Percentiles rank a stretch among this genome's conserved stretches.
These are phyloP conservation scores for Colletotrichum viniferum DNA, from an alignment of 2,329 filamentous ascomycete species.

Conservation along the genomic window DNA sequence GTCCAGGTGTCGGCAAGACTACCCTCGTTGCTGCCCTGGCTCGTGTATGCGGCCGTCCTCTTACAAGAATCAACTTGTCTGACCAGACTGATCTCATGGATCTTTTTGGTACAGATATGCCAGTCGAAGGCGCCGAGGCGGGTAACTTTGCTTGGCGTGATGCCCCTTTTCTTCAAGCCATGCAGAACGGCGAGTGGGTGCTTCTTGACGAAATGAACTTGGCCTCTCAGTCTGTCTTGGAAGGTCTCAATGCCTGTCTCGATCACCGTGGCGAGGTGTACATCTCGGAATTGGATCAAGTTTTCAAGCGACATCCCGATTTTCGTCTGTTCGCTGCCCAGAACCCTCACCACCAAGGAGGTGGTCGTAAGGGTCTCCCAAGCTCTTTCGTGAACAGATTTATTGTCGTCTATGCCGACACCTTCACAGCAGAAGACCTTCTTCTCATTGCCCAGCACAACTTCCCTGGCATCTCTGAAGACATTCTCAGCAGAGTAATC, in stretches of 20 bases:
- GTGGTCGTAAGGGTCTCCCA: slow-evolving; percentile 91
- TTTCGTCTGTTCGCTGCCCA: slow-evolving; percentile 98
- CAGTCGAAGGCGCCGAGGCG: slow-evolving; percentile 87
- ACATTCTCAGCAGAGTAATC: slow-evolving; percentile 72
- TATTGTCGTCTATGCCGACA: slow-evolving; percentile 95
- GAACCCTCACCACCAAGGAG: slow-evolving; percentile 96
- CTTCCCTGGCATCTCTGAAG: slow-evolving; percentile 67
- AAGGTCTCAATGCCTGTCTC: slow-evolving; percentile 94
- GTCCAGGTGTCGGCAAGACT: slow-evolving; percentile 97
- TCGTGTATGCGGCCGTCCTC: slow-evolving; percentile 75
- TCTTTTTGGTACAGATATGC: slow-evolving; percentile 94
- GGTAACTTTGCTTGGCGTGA: slow-evolving; percentile 96
- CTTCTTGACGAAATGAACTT: slow-evolving; percentile 98
- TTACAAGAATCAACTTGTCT: slow-evolving; percentile 95
- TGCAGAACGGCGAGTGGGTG: slow-evolving; percentile 97
- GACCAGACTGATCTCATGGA: slow-evolving; percentile 99
- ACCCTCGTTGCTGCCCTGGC: slow-evolving; percentile 88
- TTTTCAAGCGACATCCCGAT: slow-evolving; percentile 85
- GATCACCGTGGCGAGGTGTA: slow-evolving; percentile 97
- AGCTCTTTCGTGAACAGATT: slow-evolving; percentile 98
- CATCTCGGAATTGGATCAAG: slow-evolving; percentile 91
- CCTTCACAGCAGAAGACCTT: slow-evolving; percentile 82
- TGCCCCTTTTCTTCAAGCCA: slow-evolving; percentile 91
- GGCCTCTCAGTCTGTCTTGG: slow-evolving; percentile 93
- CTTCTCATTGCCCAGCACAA: slow-evolving; percentile 80